Conservation (phyloP, 495 filamentous ascomycete species). For the Penicillium egyptiacum region DNA sequence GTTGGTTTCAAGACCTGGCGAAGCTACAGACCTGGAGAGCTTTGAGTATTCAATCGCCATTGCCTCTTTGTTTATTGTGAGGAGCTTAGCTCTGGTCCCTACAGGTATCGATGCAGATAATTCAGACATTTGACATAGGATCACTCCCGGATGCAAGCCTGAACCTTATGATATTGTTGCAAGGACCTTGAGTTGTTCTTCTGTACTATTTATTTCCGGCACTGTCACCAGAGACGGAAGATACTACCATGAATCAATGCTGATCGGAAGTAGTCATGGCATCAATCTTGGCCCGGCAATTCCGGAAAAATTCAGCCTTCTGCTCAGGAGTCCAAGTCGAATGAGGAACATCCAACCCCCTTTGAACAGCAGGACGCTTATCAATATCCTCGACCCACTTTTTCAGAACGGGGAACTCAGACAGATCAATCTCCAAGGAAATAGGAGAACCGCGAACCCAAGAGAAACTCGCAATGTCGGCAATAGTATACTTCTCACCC, state of each 20-base stretch:
- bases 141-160: background rate
- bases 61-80: background rate
- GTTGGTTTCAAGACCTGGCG: constrained; percentile 47
- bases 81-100: background rate
- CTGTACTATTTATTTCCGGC: background rate
- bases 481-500: constrained; percentile 43
- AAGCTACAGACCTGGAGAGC: constrained; percentile 43
- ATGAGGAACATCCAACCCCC: constrained; percentile 29
- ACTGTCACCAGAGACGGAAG: background rate
- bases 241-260: constrained; percentile 15
- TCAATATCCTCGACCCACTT: constrained; percentile 35
- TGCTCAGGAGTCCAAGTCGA: constrained; percentile 28
- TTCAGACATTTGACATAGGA: background rate
- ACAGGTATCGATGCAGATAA: background rate
- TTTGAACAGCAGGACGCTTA: constrained; percentile 33
- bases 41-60: constrained; percentile 9
- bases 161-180: background rate
- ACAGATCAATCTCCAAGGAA: constrained; percentile 33
- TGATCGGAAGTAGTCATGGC: constrained; percentile 32
- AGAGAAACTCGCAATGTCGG: constrained; percentile 41
- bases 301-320: constrained; percentile 27
- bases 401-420: constrained; percentile 39
- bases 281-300: constrained; percentile 33
- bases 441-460: constrained; percentile 33
- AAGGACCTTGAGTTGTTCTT: background rate